Evolutionary conservation across 2,329 filamentous ascomycete genomes (phyloP).

Genomic region (Didymella arachidicola): DNA sequence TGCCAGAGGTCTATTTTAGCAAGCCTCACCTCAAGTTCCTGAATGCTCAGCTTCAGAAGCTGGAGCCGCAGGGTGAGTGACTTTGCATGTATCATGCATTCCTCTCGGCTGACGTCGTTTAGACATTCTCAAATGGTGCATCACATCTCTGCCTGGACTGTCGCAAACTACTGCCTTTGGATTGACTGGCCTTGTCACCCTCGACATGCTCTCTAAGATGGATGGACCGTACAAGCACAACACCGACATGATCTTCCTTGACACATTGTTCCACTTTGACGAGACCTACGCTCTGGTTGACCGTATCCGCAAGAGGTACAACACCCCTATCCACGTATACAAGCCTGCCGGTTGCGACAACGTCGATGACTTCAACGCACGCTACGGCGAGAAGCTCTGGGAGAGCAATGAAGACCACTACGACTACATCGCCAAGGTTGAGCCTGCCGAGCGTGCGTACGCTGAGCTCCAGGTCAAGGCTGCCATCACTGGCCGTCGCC

Average conservation of each 20-base stretch:
- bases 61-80: conserved; percentile 75
- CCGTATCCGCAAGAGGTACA: conserved; percentile 76
- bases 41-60: conserved; percentile 85
- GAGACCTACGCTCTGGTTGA: conserved; percentile 64
- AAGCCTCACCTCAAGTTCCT: conserved; percentile 87
- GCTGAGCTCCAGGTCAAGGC: conserved; percentile 85
- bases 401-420: conserved; percentile 87
- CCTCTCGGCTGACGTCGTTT: conserved; percentile 34
- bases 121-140: conserved; percentile 92
- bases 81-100: not conserved
- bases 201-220: conserved; percentile 77
- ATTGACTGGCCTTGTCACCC: conserved; percentile 60
- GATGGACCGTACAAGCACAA: conserved; percentile 64
- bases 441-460: conserved; percentile 92
- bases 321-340: conserved; percentile 85
- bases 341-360: conserved; percentile 80
- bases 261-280: conserved; percentile 62
- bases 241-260: conserved; percentile 62
- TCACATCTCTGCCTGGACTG: conserved; percentile 86
- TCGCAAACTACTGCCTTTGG: conserved; percentile 65
- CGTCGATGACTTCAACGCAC: conserved; percentile 77
- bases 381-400: conserved; percentile 85
- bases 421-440: conserved; percentile 97
- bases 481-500: conserved; percentile 88
- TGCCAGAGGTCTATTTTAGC: conserved; percentile 84